Conservation (phyloP, 139 green algal species). For the Tetradesmus obliquus region DNA sequence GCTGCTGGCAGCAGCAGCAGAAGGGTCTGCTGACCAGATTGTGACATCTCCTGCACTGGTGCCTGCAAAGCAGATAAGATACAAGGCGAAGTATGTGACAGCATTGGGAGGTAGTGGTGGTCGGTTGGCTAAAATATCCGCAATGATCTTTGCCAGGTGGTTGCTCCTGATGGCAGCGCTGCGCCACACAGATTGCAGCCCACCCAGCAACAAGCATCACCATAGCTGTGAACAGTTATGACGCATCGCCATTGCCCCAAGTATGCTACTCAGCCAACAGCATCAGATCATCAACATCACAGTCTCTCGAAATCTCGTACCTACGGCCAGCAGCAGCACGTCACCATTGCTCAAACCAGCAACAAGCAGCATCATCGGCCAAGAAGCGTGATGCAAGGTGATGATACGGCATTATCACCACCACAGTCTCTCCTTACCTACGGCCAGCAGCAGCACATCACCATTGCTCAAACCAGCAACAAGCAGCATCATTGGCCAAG, state of each 20-base stretch:
- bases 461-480: too few relatives aligned
- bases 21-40: background rate
- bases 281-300: background rate
- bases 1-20: background rate
- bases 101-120: background rate
- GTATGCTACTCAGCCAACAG: background rate
- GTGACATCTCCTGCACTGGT: slow-evolving; percentile 31
- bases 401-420: too few relatives aligned
- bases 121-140: background rate
- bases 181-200: too few relatives aligned
- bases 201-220: too few relatives aligned
- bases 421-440: background rate
- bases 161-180: too few relatives aligned
- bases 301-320: background rate
- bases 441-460: slow-evolving; percentile 26
- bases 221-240: too few relatives aligned
- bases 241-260: background rate
- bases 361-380: too few relatives aligned
- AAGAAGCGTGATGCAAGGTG: too few relatives aligned
- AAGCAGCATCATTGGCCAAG: too few relatives aligned
- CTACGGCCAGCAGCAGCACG: slow-evolving; percentile 26
- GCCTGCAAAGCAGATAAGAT: background rate
- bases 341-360: background rate
- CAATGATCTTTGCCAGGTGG: too few relatives aligned
- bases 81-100: too few relatives aligned